Evolutionary conservation across 306 rosid genomes (phyloP), one percentile per base, ranked within the genome.

Genomic region (Rosa persica): DNA sequence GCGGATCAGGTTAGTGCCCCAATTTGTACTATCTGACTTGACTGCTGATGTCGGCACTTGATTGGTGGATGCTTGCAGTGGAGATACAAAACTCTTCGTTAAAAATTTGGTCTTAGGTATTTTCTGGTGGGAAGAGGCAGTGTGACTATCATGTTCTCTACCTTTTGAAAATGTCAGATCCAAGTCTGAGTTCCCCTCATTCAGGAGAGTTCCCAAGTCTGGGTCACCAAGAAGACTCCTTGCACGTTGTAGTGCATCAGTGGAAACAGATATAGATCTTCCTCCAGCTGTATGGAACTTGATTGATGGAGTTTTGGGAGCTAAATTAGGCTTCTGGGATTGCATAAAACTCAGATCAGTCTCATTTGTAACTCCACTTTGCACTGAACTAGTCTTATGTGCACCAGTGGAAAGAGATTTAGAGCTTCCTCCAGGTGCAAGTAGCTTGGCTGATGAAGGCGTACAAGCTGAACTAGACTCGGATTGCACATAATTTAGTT

Each of bases 201-300:
- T 79, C 57, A 89, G 85, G 73, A 92, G 85, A 78, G 77, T 83
- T 40, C 93, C 97, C 57, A 92, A 80, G 58, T 92, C 98, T 27
- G 97, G 91, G 43, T 94, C 95, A 76, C 97, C 93, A 73, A 94
- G 98, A 85, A 94, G 95, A 80, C 82, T 86, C 84, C 87, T 86
- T 42, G 98, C 98, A 52, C 93, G 98, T 61, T 86, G 84, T 38
- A 94, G 74, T 16, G 98, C 98, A 71, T 86, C 89, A 68, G 82
- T 83, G 8, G 97, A 92, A 79, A 94, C 81, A 51, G 96, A 94
- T 80, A 94, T 64, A 47, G 97, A 92, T 85, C 92, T 92, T 78
- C 97, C 97, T 12, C 97, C 97, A 0, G 98, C 97, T 44, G 97
- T 92, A 46, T 83, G 85, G 87, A 94, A 92, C 73, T 88, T 92